phyloP scores from a whole-genome alignment of 2,329 filamentous ascomycete genomes.

The Penicillium nordicum region DNA sequence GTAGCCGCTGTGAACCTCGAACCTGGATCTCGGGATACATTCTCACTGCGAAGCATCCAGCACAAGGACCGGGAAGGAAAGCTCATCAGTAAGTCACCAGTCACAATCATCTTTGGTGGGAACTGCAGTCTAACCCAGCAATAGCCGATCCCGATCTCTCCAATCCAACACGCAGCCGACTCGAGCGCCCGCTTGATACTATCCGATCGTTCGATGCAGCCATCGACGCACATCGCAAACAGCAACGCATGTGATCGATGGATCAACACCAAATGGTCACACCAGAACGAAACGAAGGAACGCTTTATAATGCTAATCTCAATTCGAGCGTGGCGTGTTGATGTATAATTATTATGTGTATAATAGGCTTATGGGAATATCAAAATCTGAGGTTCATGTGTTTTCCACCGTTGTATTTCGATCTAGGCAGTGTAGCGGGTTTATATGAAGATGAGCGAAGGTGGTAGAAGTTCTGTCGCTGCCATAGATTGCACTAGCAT shows the following conservation, averaged over 20 bases:
- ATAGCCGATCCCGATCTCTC: slow-evolving; percentile 83
- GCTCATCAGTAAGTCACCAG: slow-evolving; percentile 61
- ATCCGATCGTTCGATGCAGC: slow-evolving; percentile 86
- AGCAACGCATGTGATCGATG: slow-evolving; percentile 45
- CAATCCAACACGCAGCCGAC: slow-evolving; percentile 80
- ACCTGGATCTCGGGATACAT: slow-evolving; percentile 38
- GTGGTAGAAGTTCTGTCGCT: background rate
- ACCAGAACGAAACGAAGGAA: slow-evolving; percentile 8
- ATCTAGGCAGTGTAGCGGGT: background rate
- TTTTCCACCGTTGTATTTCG: background rate
- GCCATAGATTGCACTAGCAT: background rate
- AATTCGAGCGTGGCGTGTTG: background rate
- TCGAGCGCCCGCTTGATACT: slow-evolving; percentile 87
- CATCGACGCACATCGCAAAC: slow-evolving; percentile 60
- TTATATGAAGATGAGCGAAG: too few species aligned
- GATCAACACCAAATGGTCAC: too few species aligned
- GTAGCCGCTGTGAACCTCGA: slow-evolving; percentile 24
- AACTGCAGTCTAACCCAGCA: slow-evolving; percentile 9
- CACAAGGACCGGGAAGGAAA: slow-evolving; percentile 76
- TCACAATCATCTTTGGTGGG: background rate
- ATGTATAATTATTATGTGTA: slow-evolving; percentile 9
- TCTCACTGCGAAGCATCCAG: slow-evolving; percentile 69
- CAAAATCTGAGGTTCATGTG: background rate
- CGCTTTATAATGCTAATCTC: slow-evolving; percentile 1
- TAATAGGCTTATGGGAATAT: background rate